Percentiles rank a stretch among this genome's conserved stretches.
Evolutionary conservation across 1,284 basidiomycete genomes (phyloP).

Genomic region (Ceratobasidium sp.): DNA sequence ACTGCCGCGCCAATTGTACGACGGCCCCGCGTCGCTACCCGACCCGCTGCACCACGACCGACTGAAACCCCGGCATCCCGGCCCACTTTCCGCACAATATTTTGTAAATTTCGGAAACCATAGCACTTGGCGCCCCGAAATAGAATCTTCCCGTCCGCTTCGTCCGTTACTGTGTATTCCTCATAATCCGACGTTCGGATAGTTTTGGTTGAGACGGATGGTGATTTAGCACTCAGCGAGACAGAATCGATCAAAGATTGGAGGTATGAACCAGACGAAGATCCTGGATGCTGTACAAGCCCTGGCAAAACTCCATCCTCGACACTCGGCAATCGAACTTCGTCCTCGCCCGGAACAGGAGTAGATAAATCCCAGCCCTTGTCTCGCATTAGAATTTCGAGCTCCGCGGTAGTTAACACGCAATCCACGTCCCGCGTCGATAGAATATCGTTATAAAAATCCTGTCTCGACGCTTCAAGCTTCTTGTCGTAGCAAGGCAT

Average conservation of each 20-base stretch:
- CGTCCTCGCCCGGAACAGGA: constrained; percentile 60
- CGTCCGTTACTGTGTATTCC: constrained; percentile 63
- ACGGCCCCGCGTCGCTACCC: constrained; percentile 51
- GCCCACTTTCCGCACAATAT: constrained; percentile 92
- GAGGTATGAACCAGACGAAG: constrained; percentile 93
- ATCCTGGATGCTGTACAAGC: constrained; percentile 77
- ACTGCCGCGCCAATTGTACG: constrained; percentile 46
- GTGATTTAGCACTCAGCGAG: constrained; percentile 56
- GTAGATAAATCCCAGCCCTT: constrained; percentile 76
- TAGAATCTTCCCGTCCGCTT: constrained; percentile 62
- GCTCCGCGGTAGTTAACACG: constrained; percentile 95
- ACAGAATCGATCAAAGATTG: constrained; percentile 69
- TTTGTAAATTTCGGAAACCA: constrained; percentile 97
- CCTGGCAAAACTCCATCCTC: constrained; percentile 61
- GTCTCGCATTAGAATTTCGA: constrained; percentile 83
- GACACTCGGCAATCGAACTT: constrained; percentile 32
- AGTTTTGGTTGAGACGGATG: constrained; percentile 63
- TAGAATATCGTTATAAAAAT: constrained; percentile 82
- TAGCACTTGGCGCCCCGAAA: constrained; percentile 96
- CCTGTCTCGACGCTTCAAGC: constrained; percentile 90
- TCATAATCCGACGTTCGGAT: constrained; percentile 70
- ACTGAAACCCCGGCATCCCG: constrained; percentile 78
- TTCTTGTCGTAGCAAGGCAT: constrained; percentile 99
- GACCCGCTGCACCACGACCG: constrained; percentile 58
- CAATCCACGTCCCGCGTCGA: constrained; percentile 93